A percentile compares a stretch with the other conserved stretches of the same genome.
These are phyloP conservation scores for Cucurbita maxima DNA, from an alignment of 306 rosid species.

Conservation along the genomic window DNA sequence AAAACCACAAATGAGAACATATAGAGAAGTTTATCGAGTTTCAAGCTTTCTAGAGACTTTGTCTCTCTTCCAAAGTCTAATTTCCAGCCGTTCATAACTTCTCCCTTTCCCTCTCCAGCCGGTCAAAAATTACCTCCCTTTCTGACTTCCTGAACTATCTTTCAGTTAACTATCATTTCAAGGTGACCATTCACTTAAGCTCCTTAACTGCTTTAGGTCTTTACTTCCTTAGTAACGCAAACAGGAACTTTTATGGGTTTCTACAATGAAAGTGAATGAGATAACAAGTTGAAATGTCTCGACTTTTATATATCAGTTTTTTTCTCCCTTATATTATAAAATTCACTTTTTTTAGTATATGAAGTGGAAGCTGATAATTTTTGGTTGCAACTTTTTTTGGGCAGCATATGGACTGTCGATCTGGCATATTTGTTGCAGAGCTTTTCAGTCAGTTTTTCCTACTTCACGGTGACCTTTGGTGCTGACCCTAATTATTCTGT, in stretches of 20 bases:
- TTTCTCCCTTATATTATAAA: not conserved
- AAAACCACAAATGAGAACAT: not conserved
- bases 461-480: slow-evolving; percentile 82
- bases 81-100: not conserved
- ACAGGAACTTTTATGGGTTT: not conserved
- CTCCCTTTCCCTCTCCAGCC: not conserved
- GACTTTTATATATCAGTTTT: not conserved
- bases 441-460: slow-evolving; percentile 59
- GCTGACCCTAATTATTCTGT: slow-evolving; percentile 82
- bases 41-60: not conserved
- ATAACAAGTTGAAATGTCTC: not conserved
- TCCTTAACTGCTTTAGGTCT: not conserved
- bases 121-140: not conserved
- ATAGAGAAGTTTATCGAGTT: not conserved
- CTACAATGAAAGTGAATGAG: not conserved
- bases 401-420: slow-evolving; percentile 98
- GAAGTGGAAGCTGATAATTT: not conserved
- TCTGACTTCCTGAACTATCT: not conserved
- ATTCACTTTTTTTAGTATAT: not conserved
- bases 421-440: slow-evolving; percentile 73
- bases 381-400: slow-evolving; percentile 9
- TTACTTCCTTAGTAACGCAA: not conserved
- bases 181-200: not conserved
- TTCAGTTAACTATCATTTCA: not conserved
- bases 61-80: not conserved